These are phyloP conservation scores for Hirschioporus abietinus DNA, from an alignment of 768 basidiomycete species.

Conservation along the genomic window DNA sequence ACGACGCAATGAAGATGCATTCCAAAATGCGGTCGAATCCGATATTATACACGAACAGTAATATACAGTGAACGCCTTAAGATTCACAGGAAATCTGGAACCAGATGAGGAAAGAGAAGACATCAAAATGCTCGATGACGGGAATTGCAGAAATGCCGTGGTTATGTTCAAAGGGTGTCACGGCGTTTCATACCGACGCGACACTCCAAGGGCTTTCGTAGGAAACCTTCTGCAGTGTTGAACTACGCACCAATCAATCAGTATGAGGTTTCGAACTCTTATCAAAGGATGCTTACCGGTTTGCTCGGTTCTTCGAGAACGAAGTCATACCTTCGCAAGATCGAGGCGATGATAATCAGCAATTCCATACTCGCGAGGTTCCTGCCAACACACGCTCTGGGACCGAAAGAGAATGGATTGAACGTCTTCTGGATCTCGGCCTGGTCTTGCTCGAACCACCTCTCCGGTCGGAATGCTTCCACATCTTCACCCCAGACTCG, in stretches of 20 bases:
- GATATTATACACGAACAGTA: constrained; percentile 1
- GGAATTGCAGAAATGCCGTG: constrained; percentile 12
- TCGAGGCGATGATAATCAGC: constrained; percentile 73
- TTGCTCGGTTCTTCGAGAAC: constrained; percentile 57
- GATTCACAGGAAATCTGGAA: background rate
- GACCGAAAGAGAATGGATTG: constrained; percentile 83
- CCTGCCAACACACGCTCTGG: constrained; percentile 81
- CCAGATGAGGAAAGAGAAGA: constrained; percentile 10
- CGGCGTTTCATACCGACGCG: constrained; percentile 62
- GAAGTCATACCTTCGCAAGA: constrained; percentile 71
- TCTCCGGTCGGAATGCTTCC: constrained; percentile 71
- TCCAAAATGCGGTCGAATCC: too few relatives aligned
- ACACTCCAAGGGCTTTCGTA: constrained; percentile 76
- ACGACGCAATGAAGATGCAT: too few relatives aligned
- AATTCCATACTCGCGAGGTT: constrained; percentile 80
- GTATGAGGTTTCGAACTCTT: constrained; percentile 7
- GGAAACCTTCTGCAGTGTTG: constrained; percentile 77
- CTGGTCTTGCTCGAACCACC: constrained; percentile 75
- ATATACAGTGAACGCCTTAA: constrained; percentile 5
- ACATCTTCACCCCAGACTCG: constrained; percentile 75
- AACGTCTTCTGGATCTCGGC: constrained; percentile 63
- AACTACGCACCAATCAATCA: constrained; percentile 36
- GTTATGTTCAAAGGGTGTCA: constrained; percentile 10
- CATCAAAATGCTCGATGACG: constrained; percentile 11
- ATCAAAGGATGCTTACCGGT: constrained; percentile 35